These are phyloP conservation scores for Diphasiastrum complanatum DNA, from an alignment of 83 land plant genomes.

Conservation along the genomic window DNA sequence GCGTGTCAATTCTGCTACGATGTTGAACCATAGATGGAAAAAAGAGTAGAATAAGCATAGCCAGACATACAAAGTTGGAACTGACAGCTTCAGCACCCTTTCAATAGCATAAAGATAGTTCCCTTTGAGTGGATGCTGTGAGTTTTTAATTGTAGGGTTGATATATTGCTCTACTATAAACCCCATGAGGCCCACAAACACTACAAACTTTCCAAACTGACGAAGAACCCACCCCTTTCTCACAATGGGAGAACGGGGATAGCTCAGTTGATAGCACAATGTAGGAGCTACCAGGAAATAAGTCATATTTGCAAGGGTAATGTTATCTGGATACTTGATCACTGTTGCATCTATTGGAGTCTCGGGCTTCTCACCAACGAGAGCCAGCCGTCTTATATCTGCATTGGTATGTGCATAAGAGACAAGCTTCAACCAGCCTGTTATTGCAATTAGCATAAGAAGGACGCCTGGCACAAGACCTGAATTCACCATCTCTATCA, in stretches of 20 bases:
- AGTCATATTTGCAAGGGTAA: slow-evolving; percentile 46
- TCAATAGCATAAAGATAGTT: slow-evolving; percentile 80
- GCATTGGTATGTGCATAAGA: slow-evolving; percentile 83
- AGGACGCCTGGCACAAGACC: slow-evolving; percentile 68
- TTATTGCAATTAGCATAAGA: slow-evolving; percentile 67
- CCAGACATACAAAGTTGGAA: slow-evolving; percentile 92
- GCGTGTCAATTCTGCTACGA: slow-evolving; percentile 76
- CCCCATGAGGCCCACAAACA: slow-evolving; percentile 93
- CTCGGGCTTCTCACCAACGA: slow-evolving; percentile 44
- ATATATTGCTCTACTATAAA: slow-evolving; percentile 96
- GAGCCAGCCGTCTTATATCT: slow-evolving; percentile 49
- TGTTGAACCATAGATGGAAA: slow-evolving; percentile 94
- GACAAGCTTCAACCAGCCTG: slow-evolving; percentile 81
- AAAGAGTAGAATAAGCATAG: slow-evolving; percentile 95
- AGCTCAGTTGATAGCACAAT: slow-evolving; percentile 56
- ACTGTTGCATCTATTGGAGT: slow-evolving; percentile 13
- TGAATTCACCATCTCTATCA: slow-evolving; percentile 76
- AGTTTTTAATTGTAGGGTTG: slow-evolving; percentile 83
- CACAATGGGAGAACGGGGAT: slow-evolving; percentile 60
- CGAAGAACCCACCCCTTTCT: slow-evolving; percentile 90
- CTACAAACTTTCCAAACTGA: slow-evolving; percentile 62
- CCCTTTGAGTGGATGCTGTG: slow-evolving; percentile 92
- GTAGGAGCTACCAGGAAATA: slow-evolving; percentile 97
- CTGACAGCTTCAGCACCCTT: slow-evolving; percentile 88
- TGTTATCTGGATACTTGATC: slow-evolving; percentile 37